These are phyloP conservation scores for Leptographium flavum DNA, from an alignment of 2,329 filamentous ascomycete species.

Conservation along the genomic window DNA sequence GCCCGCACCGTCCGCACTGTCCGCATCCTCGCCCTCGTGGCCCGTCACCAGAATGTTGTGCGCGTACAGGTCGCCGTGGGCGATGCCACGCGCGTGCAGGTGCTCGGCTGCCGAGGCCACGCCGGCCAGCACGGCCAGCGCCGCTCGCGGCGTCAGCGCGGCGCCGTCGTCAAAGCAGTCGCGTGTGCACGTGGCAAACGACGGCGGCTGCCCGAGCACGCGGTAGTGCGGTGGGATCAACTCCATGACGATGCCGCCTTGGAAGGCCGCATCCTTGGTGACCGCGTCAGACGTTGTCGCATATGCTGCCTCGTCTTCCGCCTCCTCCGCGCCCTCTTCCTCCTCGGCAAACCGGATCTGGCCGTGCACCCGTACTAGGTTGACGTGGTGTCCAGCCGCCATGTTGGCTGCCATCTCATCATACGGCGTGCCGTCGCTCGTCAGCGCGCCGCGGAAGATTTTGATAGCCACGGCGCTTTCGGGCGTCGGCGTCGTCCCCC, in stretches of 20 bases:
- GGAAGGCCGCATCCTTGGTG: slow-evolving; percentile 7
- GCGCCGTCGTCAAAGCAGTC: slow-evolving; percentile 23
- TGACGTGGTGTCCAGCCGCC: slow-evolving; percentile 28
- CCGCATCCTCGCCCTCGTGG: background rate
- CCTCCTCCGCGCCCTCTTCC: slow-evolving; percentile 16
- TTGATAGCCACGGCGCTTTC: slow-evolving; percentile 28
- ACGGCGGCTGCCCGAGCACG: slow-evolving; percentile 28
- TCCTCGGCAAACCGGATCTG: slow-evolving; percentile 17
- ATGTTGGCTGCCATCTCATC: slow-evolving; percentile 34
- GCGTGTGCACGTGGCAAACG: slow-evolving; percentile 29
- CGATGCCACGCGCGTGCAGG: slow-evolving; percentile 27
- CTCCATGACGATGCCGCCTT: slow-evolving; percentile 30
- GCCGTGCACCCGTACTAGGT: slow-evolving; percentile 30
- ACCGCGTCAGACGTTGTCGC: slow-evolving; percentile 1
- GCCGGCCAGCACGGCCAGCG: slow-evolving; percentile 22
- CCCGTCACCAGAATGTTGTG: slow-evolving; percentile 28
- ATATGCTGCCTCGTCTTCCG: slow-evolving; percentile 20
- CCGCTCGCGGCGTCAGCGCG: slow-evolving; percentile 17
- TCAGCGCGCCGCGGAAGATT: slow-evolving; percentile 31
- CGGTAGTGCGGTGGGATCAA: slow-evolving; percentile 28
- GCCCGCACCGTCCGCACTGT: background rate
- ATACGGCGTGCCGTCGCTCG: slow-evolving; percentile 30
- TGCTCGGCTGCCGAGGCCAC: slow-evolving; percentile 28
- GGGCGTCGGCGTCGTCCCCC: slow-evolving; percentile 6
- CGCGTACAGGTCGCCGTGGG: slow-evolving; percentile 32